Percentiles rank a stretch among this genome's conserved stretches.
Evolutionary conservation across 2,329 filamentous ascomycete species (phyloP).

Genomic region (Raffaelea deltoideospora): DNA sequence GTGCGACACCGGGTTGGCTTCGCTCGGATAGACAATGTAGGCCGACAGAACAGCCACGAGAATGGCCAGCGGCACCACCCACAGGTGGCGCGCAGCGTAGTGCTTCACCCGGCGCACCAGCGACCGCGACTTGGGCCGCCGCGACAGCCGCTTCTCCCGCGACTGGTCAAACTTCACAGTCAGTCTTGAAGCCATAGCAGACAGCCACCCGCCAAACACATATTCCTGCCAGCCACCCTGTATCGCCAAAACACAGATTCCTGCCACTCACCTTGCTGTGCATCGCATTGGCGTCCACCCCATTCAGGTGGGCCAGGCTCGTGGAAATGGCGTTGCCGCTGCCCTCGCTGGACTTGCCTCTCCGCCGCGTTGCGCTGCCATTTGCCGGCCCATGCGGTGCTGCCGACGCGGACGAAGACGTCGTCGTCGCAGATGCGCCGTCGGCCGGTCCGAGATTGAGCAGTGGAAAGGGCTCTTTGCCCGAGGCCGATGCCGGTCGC

Average conservation of each 20-base stretch:
- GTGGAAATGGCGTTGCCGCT: conserved; percentile 39
- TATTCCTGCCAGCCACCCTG: too few relatives aligned
- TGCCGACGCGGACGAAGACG: too few relatives aligned
- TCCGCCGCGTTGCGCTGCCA: conserved; percentile 22
- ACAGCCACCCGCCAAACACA: too few relatives aligned
- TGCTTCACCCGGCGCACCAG: conserved; percentile 36
- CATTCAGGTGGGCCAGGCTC: conserved; percentile 29
- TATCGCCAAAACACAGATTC: too few relatives aligned
- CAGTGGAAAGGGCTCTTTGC: conserved; percentile 38
- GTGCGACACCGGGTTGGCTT: conserved; percentile 62
- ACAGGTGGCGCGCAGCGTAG: conserved; percentile 42
- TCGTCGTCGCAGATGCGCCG: conserved; percentile 29
- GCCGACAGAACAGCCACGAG: conserved; percentile 45
- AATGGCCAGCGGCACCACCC: conserved; percentile 52
- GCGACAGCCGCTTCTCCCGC: conserved; percentile 28
- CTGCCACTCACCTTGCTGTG: conserved; percentile 4
- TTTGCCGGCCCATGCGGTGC: too few relatives aligned
- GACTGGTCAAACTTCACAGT: conserved; percentile 5
- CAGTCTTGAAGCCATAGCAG: background rate
- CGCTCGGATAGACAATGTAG: conserved; percentile 62
- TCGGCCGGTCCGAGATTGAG: conserved; percentile 20
- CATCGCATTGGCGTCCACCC: conserved; percentile 2
- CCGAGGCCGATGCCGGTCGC: conserved; percentile 10
- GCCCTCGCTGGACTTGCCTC: conserved; percentile 39
- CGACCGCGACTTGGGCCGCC: conserved; percentile 39